These are phyloP conservation scores for Trichoderma pleuroti DNA, from an alignment of 2,329 filamentous ascomycete species.

Conservation along the genomic window DNA sequence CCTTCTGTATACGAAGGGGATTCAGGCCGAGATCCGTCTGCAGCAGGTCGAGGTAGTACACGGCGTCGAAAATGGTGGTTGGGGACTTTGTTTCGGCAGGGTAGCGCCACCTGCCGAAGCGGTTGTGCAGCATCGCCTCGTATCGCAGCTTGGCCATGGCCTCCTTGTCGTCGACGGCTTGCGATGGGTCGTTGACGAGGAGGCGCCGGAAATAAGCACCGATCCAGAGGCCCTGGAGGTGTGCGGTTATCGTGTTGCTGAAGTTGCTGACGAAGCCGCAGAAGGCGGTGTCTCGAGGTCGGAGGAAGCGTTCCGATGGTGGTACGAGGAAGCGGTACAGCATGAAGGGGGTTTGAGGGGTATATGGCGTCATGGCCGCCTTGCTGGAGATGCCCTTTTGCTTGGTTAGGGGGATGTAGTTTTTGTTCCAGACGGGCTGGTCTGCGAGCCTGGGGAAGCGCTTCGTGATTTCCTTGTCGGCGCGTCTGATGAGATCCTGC, in stretches of 20 bases:
- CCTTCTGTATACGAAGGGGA: conserved; percentile 50
- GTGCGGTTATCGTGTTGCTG: conserved; percentile 37
- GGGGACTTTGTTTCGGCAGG: conserved; percentile 58
- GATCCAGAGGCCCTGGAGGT: conserved; percentile 58
- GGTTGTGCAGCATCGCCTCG: conserved; percentile 60
- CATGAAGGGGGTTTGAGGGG: conserved; percentile 37
- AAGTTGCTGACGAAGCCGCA: conserved; percentile 42
- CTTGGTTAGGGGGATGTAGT: conserved; percentile 41
- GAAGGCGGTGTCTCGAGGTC: conserved; percentile 42
- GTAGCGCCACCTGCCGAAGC: conserved; percentile 69
- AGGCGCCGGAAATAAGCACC: conserved; percentile 55
- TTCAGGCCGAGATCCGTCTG: conserved; percentile 62
- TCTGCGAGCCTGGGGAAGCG: conserved; percentile 51
- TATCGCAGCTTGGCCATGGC: conserved; percentile 44
- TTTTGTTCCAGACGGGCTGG: conserved; percentile 48
- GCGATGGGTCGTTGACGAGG: conserved; percentile 25
- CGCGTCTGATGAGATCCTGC: conserved; percentile 36
- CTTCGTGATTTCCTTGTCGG: conserved; percentile 52
- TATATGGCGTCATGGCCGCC: conserved; percentile 28
- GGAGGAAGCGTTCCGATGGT: conserved; percentile 33
- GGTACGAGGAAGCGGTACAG: conserved; percentile 47
- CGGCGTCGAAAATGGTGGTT: conserved; percentile 71
- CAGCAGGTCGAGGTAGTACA: conserved; percentile 70
- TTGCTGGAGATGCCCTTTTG: conserved; percentile 36
- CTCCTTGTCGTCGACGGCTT: conserved; percentile 17